Conservation (phyloP, 2,329 filamentous ascomycete genomes). For the Fusarium penzigii region DNA sequence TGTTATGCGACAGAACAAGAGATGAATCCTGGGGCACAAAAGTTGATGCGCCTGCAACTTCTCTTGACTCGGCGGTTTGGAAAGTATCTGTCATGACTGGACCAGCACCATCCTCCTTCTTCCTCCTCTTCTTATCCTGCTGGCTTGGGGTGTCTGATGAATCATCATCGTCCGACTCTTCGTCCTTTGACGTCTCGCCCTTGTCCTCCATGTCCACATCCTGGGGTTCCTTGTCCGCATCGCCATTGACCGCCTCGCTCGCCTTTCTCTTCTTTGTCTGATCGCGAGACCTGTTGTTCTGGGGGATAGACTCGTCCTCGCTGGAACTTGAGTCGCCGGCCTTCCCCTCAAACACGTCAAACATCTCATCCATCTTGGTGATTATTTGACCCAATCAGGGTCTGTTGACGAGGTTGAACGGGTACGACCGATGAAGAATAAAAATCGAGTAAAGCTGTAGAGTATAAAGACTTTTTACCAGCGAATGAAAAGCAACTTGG, state of each 20-base stretch:
- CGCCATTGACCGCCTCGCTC: constrained; percentile 67
- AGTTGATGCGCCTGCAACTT: constrained; percentile 79
- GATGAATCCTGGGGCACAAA: constrained; percentile 65
- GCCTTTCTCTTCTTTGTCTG: constrained; percentile 84
- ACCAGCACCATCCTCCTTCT: constrained; percentile 62
- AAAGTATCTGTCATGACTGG: constrained; percentile 92
- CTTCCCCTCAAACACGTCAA: constrained; percentile 77
- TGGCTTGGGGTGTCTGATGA: constrained; percentile 50
- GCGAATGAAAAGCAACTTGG: background rate
- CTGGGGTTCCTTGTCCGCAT: constrained; percentile 14
- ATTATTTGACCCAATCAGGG: constrained; percentile 13
- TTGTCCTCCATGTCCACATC: constrained; percentile 42
- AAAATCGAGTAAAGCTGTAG: background rate
- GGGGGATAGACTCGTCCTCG: constrained; percentile 47
- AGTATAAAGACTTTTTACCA: background rate
- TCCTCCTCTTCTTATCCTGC: constrained; percentile 62
- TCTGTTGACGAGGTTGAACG: constrained; percentile 9
- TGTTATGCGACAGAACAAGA: constrained; percentile 91
- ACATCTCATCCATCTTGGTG: constrained; percentile 71
- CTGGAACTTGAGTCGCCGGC: constrained; percentile 40
- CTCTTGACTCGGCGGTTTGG: constrained; percentile 90
- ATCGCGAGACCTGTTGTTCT: constrained; percentile 54
- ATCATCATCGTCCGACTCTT: constrained; percentile 36
- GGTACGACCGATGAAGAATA: constrained; percentile 11
- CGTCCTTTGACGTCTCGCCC: constrained; percentile 41